Evolutionary conservation across 441 rosid genomes (phyloP).

Genomic region (Sinapis alba): DNA sequence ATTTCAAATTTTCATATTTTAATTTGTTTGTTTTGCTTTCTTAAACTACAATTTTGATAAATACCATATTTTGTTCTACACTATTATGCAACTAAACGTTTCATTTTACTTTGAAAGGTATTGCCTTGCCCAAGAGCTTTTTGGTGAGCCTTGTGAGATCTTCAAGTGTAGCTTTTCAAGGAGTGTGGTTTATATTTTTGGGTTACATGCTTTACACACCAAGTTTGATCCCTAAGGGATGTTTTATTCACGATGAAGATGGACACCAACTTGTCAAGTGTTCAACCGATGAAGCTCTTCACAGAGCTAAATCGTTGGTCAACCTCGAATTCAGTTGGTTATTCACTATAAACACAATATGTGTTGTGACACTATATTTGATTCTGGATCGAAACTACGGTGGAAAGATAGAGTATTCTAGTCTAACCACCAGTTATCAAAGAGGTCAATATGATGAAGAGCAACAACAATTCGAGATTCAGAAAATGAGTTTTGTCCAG

Average conservation of each 20-base stretch:
- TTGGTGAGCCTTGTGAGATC: constrained; percentile 67
- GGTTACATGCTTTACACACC: constrained; percentile 1
- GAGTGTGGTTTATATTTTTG: constrained; percentile 58
- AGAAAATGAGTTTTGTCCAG: neutral
- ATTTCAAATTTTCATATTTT: neutral
- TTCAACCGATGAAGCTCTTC: constrained; percentile 44
- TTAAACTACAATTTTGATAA: neutral
- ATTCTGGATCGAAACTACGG: neutral
- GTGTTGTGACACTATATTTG: constrained; percentile 51
- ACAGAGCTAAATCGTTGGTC: constrained; percentile 69
- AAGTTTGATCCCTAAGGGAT: constrained; percentile 19
- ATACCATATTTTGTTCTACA: neutral
- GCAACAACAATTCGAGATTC: neutral
- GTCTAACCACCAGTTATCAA: neutral
- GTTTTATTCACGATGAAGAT: neutral
- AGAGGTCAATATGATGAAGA: neutral
- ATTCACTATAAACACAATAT: constrained; percentile 45
- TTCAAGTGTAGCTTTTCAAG: constrained; percentile 62
- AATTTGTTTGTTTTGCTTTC: neutral
- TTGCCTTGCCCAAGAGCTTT: constrained; percentile 40
- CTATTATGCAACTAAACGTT: neutral
- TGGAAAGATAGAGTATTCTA: neutral
- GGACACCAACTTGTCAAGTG: constrained; percentile 51
- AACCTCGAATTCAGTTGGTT: constrained; percentile 68
- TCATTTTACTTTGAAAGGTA: neutral